Base-by-base conservation (phyloP, 768 basidiomycete genomes). In the Fibroporia radiculosa region DNA sequence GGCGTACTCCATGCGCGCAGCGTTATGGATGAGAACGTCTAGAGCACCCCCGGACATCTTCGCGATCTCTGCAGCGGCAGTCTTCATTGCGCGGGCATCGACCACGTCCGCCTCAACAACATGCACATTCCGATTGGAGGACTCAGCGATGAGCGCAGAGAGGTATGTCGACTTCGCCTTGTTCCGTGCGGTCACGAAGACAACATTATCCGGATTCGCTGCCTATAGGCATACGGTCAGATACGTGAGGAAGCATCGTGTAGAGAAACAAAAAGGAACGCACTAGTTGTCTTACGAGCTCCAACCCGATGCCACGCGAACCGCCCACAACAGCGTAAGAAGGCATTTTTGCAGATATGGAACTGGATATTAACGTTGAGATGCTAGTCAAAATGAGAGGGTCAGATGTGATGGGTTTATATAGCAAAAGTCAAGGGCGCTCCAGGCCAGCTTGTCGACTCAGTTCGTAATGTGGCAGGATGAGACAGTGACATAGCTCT, bases 21-120 rank as follows among this genome's bases (percentile, higher is more conserved):
- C 67, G 42, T 68, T 69, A 47, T 67, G 65, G 37, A 67, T 66
- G 43, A 67, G 54, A 34, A 53, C 56, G 48, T 68, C 66, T 13
- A 70, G 49, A 24, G 55, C 57, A 10, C 65, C 62, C n/a, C 64
- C 62, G 1, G 61, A 63, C 35, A 56, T 38, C 13, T 45, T 56
- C 1, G 54, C 50, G 2, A 61, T 52, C 23, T 59, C 55, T 1
- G 44, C 51, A 1, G 64, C 63, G 3, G 63, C 66, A 2, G 34
- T 39, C 65, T 66, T 23, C 33, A 70, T 39, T 2, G 60, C 52
- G 7, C 32, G 25, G 26, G 29, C 38, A 40, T 66, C 55, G 3
- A 57, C 63, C 19, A 72, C 56, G 45, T 73, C 68, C 3, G 61
- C 63, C 44, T 66, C 48, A 20, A 72, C 13, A 12, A 69, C 40